Evolutionary conservation across 257 asterid genomes (phyloP).

Genomic region (Przewalskia tangutica): DNA sequence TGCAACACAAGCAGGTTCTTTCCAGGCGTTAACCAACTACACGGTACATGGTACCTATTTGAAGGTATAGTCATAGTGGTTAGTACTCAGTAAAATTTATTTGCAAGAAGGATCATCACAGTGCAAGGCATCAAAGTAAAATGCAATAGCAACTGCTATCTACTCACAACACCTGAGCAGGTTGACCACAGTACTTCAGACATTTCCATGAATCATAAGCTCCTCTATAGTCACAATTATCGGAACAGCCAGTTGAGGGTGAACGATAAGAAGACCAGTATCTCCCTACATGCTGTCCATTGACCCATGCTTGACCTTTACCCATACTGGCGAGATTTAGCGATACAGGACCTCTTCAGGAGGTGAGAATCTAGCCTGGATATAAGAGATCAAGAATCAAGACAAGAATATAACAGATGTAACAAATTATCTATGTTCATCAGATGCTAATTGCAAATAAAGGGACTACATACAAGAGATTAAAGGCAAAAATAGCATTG

Average conservation of each 20-base stretch:
- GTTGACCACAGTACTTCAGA: constrained; percentile 63
- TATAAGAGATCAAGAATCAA: constrained; percentile 3
- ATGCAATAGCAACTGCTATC: not conserved
- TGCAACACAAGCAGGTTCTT: constrained; percentile 61
- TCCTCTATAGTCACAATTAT: constrained; percentile 68
- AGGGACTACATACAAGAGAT: not conserved
- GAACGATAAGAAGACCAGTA: constrained; percentile 75
- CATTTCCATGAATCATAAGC: constrained; percentile 52
- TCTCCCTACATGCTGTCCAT: constrained; percentile 55
- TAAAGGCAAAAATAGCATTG: not conserved
- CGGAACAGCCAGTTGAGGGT: constrained; percentile 58
- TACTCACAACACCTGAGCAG: constrained; percentile 68
- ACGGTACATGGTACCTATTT: constrained; percentile 57
- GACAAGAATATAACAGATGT: not conserved
- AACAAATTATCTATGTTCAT: not conserved
- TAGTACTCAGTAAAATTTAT: not conserved
- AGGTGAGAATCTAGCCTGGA: constrained; percentile 44
- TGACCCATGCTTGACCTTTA: constrained; percentile 74
- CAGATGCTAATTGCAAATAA: not conserved
- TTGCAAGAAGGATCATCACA: not conserved
- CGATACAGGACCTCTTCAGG: constrained; percentile 48
- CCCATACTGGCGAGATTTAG: constrained; percentile 67
- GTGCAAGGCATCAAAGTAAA: not conserved
- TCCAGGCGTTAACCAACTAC: constrained; percentile 54
- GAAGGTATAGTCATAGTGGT: not conserved